phyloP scores from a whole-genome alignment of 352 stramenopile genomes.

The Pythium pectinolyticum region DNA sequence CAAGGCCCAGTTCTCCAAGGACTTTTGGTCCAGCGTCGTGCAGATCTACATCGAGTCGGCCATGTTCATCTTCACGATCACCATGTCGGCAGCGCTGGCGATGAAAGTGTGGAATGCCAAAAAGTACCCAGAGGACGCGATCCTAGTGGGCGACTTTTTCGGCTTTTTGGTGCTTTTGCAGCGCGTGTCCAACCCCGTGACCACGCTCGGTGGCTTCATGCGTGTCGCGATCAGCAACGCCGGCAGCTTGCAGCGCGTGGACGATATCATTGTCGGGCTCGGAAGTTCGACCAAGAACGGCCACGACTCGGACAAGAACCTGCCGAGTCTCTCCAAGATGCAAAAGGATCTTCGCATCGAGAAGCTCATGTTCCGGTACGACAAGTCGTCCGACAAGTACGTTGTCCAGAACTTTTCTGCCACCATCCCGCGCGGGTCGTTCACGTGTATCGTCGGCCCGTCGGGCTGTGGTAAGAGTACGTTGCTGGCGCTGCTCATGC shows the following conservation, averaged over 20 bases:
- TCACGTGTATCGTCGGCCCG: conserved; percentile 83
- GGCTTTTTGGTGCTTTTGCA: conserved; percentile 76
- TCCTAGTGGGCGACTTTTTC: conserved; percentile 81
- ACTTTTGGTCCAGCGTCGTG: conserved; percentile 89
- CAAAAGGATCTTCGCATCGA: conserved; percentile 74
- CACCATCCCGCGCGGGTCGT: conserved; percentile 73
- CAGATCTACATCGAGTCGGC: conserved; percentile 90
- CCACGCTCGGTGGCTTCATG: conserved; percentile 86
- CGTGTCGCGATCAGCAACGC: conserved; percentile 87
- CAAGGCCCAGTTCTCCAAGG: conserved; percentile 87
- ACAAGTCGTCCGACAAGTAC: conserved; percentile 82
- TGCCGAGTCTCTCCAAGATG: conserved; percentile 82
- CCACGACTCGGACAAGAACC: conserved; percentile 54
- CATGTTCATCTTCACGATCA: conserved; percentile 89
- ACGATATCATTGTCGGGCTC: conserved; percentile 81
- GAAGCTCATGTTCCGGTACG: conserved; percentile 86
- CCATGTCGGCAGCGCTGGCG: conserved; percentile 81
- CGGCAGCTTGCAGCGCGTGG: conserved; percentile 82
- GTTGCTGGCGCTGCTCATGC: conserved; percentile 82
- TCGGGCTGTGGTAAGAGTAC: conserved; percentile 89
- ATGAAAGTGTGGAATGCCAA: conserved; percentile 78
- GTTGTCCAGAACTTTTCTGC: conserved; percentile 73
- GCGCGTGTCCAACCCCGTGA: conserved; percentile 83
- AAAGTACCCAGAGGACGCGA: conserved; percentile 35
- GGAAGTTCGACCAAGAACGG: conserved; percentile 26